phyloP scores from a whole-genome alignment of 441 rosid genomes.

The Pelargonium cotyledonis region DNA sequence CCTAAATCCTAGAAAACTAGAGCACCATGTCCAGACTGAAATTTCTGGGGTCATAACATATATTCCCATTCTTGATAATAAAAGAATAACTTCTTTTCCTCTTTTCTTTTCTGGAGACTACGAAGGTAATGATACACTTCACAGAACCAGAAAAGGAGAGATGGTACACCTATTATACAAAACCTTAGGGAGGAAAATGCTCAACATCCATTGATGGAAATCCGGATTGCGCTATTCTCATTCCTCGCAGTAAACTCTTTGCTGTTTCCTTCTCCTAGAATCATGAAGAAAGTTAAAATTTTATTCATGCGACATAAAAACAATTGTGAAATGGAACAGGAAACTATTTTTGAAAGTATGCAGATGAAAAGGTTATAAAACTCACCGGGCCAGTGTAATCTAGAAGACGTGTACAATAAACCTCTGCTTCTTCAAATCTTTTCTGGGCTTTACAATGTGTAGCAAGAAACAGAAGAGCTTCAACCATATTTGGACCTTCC shows the following conservation, averaged over 20 bases:
- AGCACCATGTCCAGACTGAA: not conserved
- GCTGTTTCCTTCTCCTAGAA: conserved; percentile 86
- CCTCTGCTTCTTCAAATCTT: conserved; percentile 84
- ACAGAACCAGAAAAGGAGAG: conserved; percentile 6
- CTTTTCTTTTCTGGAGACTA: not conserved
- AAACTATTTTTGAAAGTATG: too few species aligned
- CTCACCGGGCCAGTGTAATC: conserved; percentile 86
- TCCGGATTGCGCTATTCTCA: conserved; percentile 48
- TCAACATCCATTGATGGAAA: conserved; percentile 68
- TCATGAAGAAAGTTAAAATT: conserved; percentile 13
- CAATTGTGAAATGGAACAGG: not conserved
- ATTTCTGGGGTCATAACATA: not conserved
- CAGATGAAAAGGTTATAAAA: conserved; percentile 9
- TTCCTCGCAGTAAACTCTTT: conserved; percentile 69
- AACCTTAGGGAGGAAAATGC: conserved; percentile 57
- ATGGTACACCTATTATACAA: conserved; percentile 8
- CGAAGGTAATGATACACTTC: too few species aligned
- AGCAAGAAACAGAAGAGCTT: conserved; percentile 73
- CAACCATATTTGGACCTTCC: conserved; percentile 85
- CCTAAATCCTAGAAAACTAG: not conserved
- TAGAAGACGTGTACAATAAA: conserved; percentile 80
- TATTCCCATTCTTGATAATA: not conserved
- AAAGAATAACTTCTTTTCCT: too few species aligned
- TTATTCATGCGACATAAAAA: not conserved
- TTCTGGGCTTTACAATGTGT: conserved; percentile 53